Evolutionary conservation across 371 early-diverging fungal genomes (phyloP).

Genomic region (Mortierella sp.): DNA sequence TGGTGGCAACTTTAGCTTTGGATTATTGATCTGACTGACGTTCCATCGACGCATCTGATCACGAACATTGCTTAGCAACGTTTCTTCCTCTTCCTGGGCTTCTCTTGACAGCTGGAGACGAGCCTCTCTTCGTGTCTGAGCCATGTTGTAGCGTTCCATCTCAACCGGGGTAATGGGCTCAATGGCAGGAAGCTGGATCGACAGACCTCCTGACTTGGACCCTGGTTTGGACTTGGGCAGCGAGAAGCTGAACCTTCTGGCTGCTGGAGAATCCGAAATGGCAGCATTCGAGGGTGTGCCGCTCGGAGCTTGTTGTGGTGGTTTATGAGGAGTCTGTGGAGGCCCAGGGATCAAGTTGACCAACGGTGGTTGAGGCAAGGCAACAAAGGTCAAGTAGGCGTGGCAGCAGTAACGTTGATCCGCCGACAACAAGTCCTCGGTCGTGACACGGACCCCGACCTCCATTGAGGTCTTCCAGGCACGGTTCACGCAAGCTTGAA

Average conservation of each 20-base stretch:
- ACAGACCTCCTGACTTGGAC: neutral
- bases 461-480: constrained; percentile 85
- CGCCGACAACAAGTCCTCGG: constrained; percentile 71
- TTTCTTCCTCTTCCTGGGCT: constrained; percentile 26
- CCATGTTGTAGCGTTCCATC: constrained; percentile 37
- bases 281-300: constrained; percentile 13
- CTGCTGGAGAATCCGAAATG: constrained; percentile 33
- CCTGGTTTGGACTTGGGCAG: constrained; percentile 27
- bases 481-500: constrained; percentile 76
- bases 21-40: constrained; percentile 20
- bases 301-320: constrained; percentile 58
- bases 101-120: constrained; percentile 30
- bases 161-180: constrained; percentile 39
- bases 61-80: constrained; percentile 37
- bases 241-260: constrained; percentile 39
- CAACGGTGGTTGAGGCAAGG: constrained; percentile 56
- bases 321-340: constrained; percentile 34
- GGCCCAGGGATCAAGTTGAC: constrained; percentile 60
- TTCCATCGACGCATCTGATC: constrained; percentile 51
- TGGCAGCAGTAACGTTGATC: constrained; percentile 73
- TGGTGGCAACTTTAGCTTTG: constrained; percentile 31
- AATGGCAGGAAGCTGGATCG: constrained; percentile 46
- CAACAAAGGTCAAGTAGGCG: constrained; percentile 83
- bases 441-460: constrained; percentile 76
- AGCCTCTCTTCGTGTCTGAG: constrained; percentile 32